Conservation (phyloP, 208 protist genomes). For the Trypanosoma conorhini region DNA sequence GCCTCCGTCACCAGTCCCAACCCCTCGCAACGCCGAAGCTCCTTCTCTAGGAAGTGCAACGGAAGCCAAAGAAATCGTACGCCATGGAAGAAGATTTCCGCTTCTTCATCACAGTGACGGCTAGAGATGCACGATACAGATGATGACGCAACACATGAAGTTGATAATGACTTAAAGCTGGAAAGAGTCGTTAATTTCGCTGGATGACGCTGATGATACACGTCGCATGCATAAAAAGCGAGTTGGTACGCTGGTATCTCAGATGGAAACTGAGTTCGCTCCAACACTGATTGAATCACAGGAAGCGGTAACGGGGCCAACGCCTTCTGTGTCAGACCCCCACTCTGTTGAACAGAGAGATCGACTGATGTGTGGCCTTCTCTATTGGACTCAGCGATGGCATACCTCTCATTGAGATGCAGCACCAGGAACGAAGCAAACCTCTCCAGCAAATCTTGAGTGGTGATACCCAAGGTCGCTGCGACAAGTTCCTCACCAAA, state of each 20-base stretch:
- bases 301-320: slow-evolving; percentile 16
- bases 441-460: slow-evolving; percentile 17
- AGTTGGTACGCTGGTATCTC: slow-evolving; percentile 29
- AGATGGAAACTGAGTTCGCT: slow-evolving; percentile 21
- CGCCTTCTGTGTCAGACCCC: not conserved
- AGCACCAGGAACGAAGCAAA: slow-evolving; percentile 23
- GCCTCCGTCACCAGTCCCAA: slow-evolving; percentile 1
- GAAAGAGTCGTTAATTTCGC: not conserved
- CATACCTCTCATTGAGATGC: slow-evolving; percentile 16
- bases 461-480: slow-evolving; percentile 22
- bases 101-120: slow-evolving; percentile 20
- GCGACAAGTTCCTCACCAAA: slow-evolving; percentile 29
- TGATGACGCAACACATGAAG: not conserved
- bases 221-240: slow-evolving; percentile 17
- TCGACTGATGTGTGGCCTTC: not conserved
- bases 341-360: slow-evolving; percentile 4
- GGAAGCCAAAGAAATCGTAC: slow-evolving; percentile 35
- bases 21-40: slow-evolving; percentile 14
- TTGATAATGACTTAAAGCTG: not conserved
- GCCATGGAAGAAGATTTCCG: slow-evolving; percentile 13
- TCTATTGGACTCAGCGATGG: not conserved
- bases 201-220: slow-evolving; percentile 11
- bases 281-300: slow-evolving; percentile 19
- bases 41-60: slow-evolving; percentile 22
- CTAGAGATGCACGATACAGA: not conserved